These are phyloP conservation scores for Crithidia acanthocephali DNA, from an alignment of 208 protist genomes.

Conservation along the genomic window DNA sequence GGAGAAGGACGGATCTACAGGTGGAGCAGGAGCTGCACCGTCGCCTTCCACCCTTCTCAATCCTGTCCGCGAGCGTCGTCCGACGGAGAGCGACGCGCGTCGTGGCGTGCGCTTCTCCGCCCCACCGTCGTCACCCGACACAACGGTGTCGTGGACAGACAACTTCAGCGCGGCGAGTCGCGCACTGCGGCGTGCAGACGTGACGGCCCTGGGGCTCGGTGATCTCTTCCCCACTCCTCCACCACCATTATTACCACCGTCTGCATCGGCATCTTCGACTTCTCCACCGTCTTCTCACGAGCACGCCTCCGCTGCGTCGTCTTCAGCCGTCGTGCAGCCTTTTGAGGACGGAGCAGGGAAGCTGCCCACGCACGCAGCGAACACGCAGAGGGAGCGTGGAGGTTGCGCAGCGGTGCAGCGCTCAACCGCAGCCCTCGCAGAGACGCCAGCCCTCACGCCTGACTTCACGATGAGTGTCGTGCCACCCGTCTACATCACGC, in stretches of 20 bases:
- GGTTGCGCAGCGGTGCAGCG: background rate
- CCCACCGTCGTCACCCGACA: background rate
- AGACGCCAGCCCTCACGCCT: background rate
- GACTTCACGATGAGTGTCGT: constrained; percentile 45
- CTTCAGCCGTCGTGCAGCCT: background rate
- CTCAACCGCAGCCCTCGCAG: background rate
- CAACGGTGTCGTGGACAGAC: constrained; percentile 3
- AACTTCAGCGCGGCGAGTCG: constrained; percentile 11
- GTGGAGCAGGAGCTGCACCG: too few species aligned
- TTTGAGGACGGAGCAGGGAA: background rate
- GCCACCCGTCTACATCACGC: constrained; percentile 50
- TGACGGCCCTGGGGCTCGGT: constrained; percentile 35
- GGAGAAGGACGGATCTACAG: too few species aligned
- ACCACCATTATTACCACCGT: background rate
- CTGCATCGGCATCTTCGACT: background rate
- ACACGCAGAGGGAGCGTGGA: background rate
- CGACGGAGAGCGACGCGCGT: background rate
- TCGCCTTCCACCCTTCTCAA: too few species aligned
- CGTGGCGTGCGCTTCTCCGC: constrained; percentile 10
- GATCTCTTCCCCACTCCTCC: constrained; percentile 46
- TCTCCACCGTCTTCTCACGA: too few species aligned
- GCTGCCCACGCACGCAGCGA: background rate
- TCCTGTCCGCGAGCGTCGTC: background rate
- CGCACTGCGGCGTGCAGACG: constrained; percentile 34
- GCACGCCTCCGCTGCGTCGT: background rate